Percentiles rank a stretch among this genome's conserved stretches.
phyloP scores from a whole-genome alignment of 805 yeast species.

The Yarrowia osloensis region DNA sequence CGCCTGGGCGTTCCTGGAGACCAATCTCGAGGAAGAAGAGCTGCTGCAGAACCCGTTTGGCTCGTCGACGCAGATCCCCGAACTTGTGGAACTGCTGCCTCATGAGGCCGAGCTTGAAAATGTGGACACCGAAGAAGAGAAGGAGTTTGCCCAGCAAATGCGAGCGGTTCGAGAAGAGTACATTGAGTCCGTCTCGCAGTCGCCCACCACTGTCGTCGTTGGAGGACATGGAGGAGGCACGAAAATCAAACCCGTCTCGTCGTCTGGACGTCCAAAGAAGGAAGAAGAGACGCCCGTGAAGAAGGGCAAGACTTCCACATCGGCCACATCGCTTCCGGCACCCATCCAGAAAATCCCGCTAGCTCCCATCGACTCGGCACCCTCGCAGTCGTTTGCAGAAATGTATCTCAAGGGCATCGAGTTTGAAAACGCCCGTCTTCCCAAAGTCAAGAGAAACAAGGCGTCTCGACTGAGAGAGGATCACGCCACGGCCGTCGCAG shows the following conservation, averaged over 20 bases:
- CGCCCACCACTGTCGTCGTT: conserved; percentile 7
- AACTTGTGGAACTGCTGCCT: conserved; percentile 39
- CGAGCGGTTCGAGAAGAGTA: conserved; percentile 45
- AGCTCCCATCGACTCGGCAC: not conserved
- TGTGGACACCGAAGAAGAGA: conserved; percentile 50
- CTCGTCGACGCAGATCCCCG: conserved; percentile 48
- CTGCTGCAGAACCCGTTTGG: conserved; percentile 62
- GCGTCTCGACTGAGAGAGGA: not conserved
- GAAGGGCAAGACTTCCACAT: not conserved
- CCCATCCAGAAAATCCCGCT: conserved; percentile 1
- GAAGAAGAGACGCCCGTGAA: conserved; percentile 27
- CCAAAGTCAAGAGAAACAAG: conserved; percentile 15
- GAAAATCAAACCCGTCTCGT: conserved; percentile 3
- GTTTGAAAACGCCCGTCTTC: conserved; percentile 4
- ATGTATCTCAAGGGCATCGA: conserved; percentile 19
- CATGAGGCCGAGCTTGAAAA: conserved; percentile 44
- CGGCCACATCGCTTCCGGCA: not conserved
- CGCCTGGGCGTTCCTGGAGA: conserved; percentile 76
- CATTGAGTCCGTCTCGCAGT: conserved; percentile 37
- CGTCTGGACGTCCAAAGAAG: not conserved
- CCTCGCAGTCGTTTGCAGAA: conserved; percentile 23
- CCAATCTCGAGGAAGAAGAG: conserved; percentile 57
- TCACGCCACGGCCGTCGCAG: conserved; percentile 19
- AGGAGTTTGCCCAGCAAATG: conserved; percentile 49
- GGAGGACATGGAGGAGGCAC: conserved; percentile 28